Evolutionary conservation across 176 grass and related monocot species (phyloP), one percentile per base, ranked within the genome.

Genomic region (Oryza glumipatula): DNA sequence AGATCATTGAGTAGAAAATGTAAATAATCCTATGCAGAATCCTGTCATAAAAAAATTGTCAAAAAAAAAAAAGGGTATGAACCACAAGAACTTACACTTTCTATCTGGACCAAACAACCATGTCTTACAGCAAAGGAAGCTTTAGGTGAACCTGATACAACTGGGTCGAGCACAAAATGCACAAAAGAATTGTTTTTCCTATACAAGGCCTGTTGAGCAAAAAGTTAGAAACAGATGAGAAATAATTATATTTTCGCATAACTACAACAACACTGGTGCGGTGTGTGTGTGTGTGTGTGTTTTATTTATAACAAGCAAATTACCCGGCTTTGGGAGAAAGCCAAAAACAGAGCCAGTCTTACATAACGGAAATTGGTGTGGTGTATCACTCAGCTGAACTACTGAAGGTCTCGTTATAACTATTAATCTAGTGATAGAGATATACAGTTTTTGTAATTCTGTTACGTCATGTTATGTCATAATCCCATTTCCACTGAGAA

Each of bases 91-190:
- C 89, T 92, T 93, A 98, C 96, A 83, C 86, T 89, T 86, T 98
- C 89, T 90, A 98, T 95, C 47, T 85, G 87, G 70, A 94, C 94
- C 83, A 98, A 89, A 69, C 91, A 94, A 86, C 91, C 89, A 88
- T 95, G 90, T 89, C 85, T 94, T 81, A 88, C 89, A 88, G 91
- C 87, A 86, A 93, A 98, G 26, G 93, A 92, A 78, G 86, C 76
- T 93, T 84, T 87, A 58, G 65, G 52, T 70, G 87, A 83, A 84
- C 88, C 88, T 32, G 73, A 89, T 76, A 77, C 46, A 87, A 98
- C 73, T 72, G 93, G 96, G 89, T 98, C 91, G 69, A 98, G 82
- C 28, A 98, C 93, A 44, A 95, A 95, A 63, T 98, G 96, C 52
- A 98, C 93, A 94, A 98, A 95, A 82, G 78, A 77, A 73, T 90